Evolutionary conservation across 306 rosid species (phyloP).

Genomic region (Vigna nakashimae): DNA sequence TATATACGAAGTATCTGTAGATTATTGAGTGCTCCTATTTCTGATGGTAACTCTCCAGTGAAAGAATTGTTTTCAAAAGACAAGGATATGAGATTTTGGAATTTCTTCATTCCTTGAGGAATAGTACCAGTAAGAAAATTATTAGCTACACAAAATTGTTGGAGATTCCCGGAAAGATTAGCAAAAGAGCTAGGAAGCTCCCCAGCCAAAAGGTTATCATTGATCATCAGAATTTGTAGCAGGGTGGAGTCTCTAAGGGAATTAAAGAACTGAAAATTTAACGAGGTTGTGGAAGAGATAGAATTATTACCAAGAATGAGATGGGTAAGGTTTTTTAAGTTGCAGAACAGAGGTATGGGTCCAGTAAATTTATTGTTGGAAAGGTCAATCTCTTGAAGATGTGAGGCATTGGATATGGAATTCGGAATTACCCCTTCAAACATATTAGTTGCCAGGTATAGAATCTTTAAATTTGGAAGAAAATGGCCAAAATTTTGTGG

Average conservation of each 20-base stretch:
- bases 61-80: conserved; percentile 44
- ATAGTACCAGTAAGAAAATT: conserved; percentile 42
- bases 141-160: conserved; percentile 45
- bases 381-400: conserved; percentile 42
- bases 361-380: conserved; percentile 44
- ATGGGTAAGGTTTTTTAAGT: conserved; percentile 37
- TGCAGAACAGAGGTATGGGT: conserved; percentile 36
- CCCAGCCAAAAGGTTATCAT: background rate
- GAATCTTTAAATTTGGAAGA: conserved; percentile 43
- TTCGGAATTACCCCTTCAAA: conserved; percentile 49
- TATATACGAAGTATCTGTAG: background rate
- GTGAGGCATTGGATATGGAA: conserved; percentile 54
- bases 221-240: too few relatives aligned
- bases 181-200: conserved; percentile 49
- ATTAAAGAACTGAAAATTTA: conserved; percentile 43
- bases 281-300: conserved; percentile 42
- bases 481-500: conserved; percentile 24
- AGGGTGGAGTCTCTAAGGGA: conserved; percentile 43
- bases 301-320: conserved; percentile 30
- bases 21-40: conserved; percentile 41
- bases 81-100: conserved; percentile 44
- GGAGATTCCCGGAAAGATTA: conserved; percentile 38
- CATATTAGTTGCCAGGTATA: conserved; percentile 36
- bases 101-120: conserved; percentile 45
- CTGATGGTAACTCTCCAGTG: conserved; percentile 48